Base-by-base conservation (phyloP, 345 rosid genomes). In the Moricandia moricandioides region DNA sequence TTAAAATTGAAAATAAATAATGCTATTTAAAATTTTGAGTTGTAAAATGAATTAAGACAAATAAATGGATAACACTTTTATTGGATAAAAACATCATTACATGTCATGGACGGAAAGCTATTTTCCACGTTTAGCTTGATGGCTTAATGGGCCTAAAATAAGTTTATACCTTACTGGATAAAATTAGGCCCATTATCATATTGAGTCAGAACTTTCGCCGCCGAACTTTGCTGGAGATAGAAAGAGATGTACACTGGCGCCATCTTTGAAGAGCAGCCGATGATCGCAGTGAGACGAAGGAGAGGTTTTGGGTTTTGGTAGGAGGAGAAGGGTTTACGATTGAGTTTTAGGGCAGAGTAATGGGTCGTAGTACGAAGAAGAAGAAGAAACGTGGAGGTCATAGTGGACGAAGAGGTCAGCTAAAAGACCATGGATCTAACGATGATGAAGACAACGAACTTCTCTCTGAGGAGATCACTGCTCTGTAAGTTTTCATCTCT, bases 401-500 rank as follows among this genome's bases (percentile, higher is more conserved):
- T 67, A 70, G 10, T 9, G 91, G 89, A 73, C 91, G 93, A 75
- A 79, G 89, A 75, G 81, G 85, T 74, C 86, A 83, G 14, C 45
- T 81, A n/a, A 93, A 87, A 61, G 97, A 91, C 70, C 86, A 87
- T 67, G 77, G 81, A 55, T 85, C 89, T 57, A 56, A 65, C 21
- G 76, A 77, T 62, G 85, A 74, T 14, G 91, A 80, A 21, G 90
- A 87, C 18, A 88, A 85, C 39, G 98, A 91, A 74, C 96, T 89
- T 78, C 95, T 94, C 16, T 70, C 91, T 9, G 97, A 94, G 58
- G 98, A 94, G 74, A 89, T 91, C 83, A 94, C 98, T 59, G 98
- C 95, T 83, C 84, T 94, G 98, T 94, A 86, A 40, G 43, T 37
- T 37, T 37, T n/a, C n/a, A 37, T 37, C 12, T 37, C 43, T 37